phyloP scores from a whole-genome alignment of 1,139 yeast genomes.

The Lodderomyces orthopsilosis region DNA sequence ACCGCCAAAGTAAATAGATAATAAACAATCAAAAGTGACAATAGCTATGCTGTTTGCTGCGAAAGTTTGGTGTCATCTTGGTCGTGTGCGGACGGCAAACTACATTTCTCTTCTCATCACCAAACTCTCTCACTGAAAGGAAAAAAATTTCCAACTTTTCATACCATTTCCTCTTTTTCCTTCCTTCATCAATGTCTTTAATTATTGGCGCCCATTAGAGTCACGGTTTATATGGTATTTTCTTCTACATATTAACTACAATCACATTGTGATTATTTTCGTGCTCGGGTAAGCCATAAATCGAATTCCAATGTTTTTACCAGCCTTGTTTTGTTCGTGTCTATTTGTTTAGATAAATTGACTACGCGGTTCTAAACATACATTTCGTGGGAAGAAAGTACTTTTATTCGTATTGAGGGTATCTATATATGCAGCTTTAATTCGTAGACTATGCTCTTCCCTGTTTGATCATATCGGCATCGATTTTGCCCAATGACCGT shows the following conservation, averaged over 20 bases:
- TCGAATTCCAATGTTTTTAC: slow-evolving; percentile 44
- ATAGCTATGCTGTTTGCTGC: too few species aligned
- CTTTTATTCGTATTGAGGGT: background rate
- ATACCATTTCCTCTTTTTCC: slow-evolving; percentile 16
- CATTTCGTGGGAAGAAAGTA: slow-evolving; percentile 27
- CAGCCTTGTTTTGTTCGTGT: slow-evolving; percentile 61
- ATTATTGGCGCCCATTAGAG: slow-evolving; percentile 88
- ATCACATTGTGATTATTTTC: slow-evolving; percentile 49
- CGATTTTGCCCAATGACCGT: slow-evolving; percentile 49
- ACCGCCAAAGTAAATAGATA: slow-evolving; percentile 15
- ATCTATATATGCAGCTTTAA: background rate
- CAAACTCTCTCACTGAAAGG: background rate
- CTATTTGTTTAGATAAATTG: slow-evolving; percentile 38
- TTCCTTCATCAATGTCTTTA: slow-evolving; percentile 67
- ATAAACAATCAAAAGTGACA: background rate
- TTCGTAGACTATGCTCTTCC: slow-evolving; percentile 20
- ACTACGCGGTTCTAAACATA: slow-evolving; percentile 75
- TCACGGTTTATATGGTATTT: slow-evolving; percentile 62
- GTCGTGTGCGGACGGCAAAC: background rate
- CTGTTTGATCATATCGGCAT: slow-evolving; percentile 39
- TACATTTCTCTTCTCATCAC: slow-evolving; percentile 2
- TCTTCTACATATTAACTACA: slow-evolving; percentile 49
- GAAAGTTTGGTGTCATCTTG: background rate
- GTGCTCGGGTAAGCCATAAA: slow-evolving; percentile 96
- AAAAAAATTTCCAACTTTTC: slow-evolving; percentile 1